Conservation (phyloP, 2,329 filamentous ascomycete species). For the Ploettnerulaceae sp. region DNA sequence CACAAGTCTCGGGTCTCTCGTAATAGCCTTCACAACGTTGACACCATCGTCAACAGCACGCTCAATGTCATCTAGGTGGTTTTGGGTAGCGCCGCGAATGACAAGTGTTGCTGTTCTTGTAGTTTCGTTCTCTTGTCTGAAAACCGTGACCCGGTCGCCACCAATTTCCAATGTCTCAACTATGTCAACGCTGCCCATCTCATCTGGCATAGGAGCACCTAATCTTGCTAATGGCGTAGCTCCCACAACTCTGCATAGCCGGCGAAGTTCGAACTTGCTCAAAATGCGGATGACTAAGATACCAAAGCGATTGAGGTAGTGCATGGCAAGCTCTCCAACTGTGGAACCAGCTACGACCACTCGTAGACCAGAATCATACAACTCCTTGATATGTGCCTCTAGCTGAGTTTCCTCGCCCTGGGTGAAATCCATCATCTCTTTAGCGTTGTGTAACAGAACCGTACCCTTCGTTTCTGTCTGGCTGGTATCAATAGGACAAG, state of each 20-base stretch:
- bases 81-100: constrained; percentile 91
- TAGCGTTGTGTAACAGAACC: constrained; percentile 90
- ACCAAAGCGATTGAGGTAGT: constrained; percentile 96
- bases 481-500: constrained; percentile 89
- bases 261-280: constrained; percentile 94
- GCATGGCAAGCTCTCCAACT: constrained; percentile 91
- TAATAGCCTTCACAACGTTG: constrained; percentile 98
- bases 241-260: constrained; percentile 91
- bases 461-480: constrained; percentile 99
- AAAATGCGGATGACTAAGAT: constrained; percentile 96
- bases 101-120: constrained; percentile 94
- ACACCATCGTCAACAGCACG: constrained; percentile 96
- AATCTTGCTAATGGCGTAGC: constrained; percentile 93
- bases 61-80: constrained; percentile 95
- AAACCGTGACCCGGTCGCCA: constrained; percentile 95
- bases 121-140: constrained; percentile 89
- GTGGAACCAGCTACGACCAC: constrained; percentile 89
- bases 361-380: constrained; percentile 87
- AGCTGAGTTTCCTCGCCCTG: constrained; percentile 94
- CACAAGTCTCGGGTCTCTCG: constrained; percentile 83
- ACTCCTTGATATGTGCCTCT: constrained; percentile 87
- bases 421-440: constrained; percentile 98
- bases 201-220: constrained; percentile 98
- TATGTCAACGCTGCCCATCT: constrained; percentile 92
- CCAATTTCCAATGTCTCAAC: constrained; percentile 98